Base-by-base conservation (phyloP, 805 yeast genomes). In the Candida incommunis region DNA sequence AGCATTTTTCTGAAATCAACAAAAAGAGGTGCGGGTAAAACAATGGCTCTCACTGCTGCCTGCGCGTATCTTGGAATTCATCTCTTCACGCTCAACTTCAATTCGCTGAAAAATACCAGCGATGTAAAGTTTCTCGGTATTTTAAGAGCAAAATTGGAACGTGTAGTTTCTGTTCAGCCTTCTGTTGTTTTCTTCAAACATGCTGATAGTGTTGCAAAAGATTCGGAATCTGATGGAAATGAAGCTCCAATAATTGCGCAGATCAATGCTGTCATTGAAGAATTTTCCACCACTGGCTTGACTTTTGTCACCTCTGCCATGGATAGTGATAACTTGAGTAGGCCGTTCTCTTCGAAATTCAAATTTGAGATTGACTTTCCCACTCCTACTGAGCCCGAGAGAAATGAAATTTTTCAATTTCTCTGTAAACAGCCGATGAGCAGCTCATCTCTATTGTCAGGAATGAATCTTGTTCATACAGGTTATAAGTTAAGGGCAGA, bases 371-470 rank as follows among this genome's bases (percentile, higher is more conserved):
- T 88, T 18, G 75, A 74, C 16, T 68, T 90, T 7, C 71, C 75
- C 2, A 94, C 87, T 1, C 96, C 97, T 0, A 67, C 71, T 20
- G 96, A 90, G 57, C 46, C 52, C 1, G 96, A 92, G 61, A 72
- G 98, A 54, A 58, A 53, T 23, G 64, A 64, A 22, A 80, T 90
- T 2, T 79, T 88, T 57, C 56, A 66, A 42, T 72, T 71, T 59
- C 64, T 81, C 22, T 42, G 40, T 13, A 35, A 16, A 31, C n/a
- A 11, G 37, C 31, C 29, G 7, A 40, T 22, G 43, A 40, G 7
- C 23, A 4, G 41, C 35, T 3, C 29, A 40, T 13, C 23, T 40
- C 20, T 31, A 7, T 9, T n/a, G 7, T 9, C 18, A n/a, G 37
- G 37, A 9, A 9, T n/a, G 18, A 31, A 31, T 5, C 4, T 5